phyloP scores from a whole-genome alignment of 352 stramenopile species.

The Pythium monospermum region DNA sequence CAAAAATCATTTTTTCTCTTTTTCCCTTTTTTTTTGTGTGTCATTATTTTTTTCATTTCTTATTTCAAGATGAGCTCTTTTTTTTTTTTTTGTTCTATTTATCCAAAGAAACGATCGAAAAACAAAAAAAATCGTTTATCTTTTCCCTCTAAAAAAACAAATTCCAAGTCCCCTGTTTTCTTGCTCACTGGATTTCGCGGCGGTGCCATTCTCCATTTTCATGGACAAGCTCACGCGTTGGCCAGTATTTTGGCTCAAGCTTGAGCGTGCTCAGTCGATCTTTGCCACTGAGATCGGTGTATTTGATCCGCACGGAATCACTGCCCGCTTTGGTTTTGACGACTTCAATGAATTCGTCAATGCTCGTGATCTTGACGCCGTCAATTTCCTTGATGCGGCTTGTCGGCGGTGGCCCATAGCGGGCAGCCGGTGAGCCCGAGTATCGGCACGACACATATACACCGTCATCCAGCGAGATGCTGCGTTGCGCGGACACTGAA shows the following conservation, averaged over 20 bases:
- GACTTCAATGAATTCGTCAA: constrained; percentile 86
- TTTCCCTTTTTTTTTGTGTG: too few species aligned
- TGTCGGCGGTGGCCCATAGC: constrained; percentile 83
- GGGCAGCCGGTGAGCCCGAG: constrained; percentile 82
- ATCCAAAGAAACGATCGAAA: not conserved
- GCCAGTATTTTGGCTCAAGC: constrained; percentile 88
- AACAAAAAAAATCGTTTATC: not conserved
- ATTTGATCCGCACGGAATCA: constrained; percentile 87
- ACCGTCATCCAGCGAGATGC: constrained; percentile 76
- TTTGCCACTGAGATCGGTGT: constrained; percentile 85
- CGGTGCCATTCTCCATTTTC: constrained; percentile 77
- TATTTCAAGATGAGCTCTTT: too few species aligned
- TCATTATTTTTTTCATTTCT: too few species aligned
- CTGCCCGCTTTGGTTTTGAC: constrained; percentile 56
- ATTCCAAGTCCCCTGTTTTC: not conserved
- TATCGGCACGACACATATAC: constrained; percentile 87
- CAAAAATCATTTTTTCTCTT: too few species aligned
- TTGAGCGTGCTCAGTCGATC: constrained; percentile 85
- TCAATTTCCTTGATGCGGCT: constrained; percentile 90
- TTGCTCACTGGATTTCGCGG: not conserved
- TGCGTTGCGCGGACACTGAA: constrained; percentile 78
- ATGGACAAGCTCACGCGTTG: constrained; percentile 80
- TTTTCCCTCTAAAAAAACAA: too few species aligned
- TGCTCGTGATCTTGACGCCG: constrained; percentile 75
- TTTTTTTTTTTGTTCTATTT: too few species aligned